A percentile compares a stretch with the other conserved stretches of the same genome.
phyloP scores from a whole-genome alignment of 106 monocot genomes.

The Phalaenopsis equestris region DNA sequence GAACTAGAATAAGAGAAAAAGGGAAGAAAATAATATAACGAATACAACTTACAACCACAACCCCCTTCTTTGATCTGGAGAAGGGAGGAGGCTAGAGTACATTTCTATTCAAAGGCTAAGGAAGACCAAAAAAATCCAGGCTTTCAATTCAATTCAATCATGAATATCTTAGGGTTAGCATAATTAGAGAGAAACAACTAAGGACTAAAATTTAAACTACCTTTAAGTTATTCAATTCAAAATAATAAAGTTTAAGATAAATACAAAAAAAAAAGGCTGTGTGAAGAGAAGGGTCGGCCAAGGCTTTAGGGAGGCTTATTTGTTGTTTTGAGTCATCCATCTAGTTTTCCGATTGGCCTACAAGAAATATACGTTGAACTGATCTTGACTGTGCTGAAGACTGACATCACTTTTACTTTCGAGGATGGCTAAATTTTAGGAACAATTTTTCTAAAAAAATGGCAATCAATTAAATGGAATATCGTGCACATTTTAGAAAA shows the following conservation, averaged over 20 bases:
- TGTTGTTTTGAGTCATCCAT: background rate
- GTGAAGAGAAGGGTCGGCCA: background rate
- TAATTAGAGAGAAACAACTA: background rate
- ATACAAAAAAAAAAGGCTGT: background rate
- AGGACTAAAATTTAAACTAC: background rate
- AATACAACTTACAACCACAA: background rate
- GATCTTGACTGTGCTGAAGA: background rate
- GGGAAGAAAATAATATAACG: background rate
- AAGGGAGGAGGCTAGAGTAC: background rate
- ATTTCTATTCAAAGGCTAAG: background rate
- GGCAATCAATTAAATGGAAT: background rate
- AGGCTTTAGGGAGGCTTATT: background rate
- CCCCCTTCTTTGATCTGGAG: background rate
- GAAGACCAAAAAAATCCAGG: background rate
- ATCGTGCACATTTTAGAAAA: background rate
- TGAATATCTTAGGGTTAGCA: background rate
- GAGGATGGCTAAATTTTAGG: background rate
- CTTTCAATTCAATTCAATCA: background rate
- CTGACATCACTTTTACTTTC: background rate
- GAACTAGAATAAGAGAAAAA: background rate
- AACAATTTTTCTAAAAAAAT: too few species aligned
- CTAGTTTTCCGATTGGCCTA: background rate
- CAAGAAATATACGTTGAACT: background rate
- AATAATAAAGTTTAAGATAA: background rate
- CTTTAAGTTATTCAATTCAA: background rate